Conservation (phyloP, 805 yeast genomes). For the Saturnispora silvae region DNA sequence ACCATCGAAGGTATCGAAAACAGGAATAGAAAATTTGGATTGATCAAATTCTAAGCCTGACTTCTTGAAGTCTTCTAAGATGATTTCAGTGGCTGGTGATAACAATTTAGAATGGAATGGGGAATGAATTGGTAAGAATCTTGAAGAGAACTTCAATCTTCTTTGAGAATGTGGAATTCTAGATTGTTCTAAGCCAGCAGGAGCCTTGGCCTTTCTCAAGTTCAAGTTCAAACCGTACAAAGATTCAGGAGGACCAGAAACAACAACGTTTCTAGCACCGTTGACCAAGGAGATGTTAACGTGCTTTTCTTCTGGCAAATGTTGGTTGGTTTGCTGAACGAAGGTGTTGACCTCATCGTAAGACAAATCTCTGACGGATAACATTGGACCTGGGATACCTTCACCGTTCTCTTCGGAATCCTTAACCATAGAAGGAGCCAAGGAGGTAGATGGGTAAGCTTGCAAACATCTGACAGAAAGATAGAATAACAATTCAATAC, state of each 20-base stretch:
- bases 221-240: conserved; percentile 89
- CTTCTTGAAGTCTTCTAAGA: conserved; percentile 53
- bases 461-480: conserved; percentile 88
- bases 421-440: conserved; percentile 86
- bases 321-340: conserved; percentile 82
- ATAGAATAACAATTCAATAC: conserved; percentile 79
- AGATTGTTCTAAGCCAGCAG: conserved; percentile 88
- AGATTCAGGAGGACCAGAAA: conserved; percentile 97
- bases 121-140: conserved; percentile 89
- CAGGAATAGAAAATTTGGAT: conserved; percentile 65
- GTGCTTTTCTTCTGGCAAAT: conserved; percentile 85
- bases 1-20: conserved; percentile 83
- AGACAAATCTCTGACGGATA: conserved; percentile 83
- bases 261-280: conserved; percentile 93
- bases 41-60: conserved; percentile 48
- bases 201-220: conserved; percentile 89
- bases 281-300: conserved; percentile 84
- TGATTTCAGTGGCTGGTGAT: conserved; percentile 55
- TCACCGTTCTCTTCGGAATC: conserved; percentile 91
- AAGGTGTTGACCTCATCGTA: conserved; percentile 66
- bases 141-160: conserved; percentile 83
- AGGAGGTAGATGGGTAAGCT: conserved; percentile 84
- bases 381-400: conserved; percentile 96
- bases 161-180: conserved; percentile 91
- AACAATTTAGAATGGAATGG: conserved; percentile 94